Percentiles rank a stretch among this genome's conserved stretches.
phyloP scores from a whole-genome alignment of 129 eudicot species.

The Escallonia rubra region DNA sequence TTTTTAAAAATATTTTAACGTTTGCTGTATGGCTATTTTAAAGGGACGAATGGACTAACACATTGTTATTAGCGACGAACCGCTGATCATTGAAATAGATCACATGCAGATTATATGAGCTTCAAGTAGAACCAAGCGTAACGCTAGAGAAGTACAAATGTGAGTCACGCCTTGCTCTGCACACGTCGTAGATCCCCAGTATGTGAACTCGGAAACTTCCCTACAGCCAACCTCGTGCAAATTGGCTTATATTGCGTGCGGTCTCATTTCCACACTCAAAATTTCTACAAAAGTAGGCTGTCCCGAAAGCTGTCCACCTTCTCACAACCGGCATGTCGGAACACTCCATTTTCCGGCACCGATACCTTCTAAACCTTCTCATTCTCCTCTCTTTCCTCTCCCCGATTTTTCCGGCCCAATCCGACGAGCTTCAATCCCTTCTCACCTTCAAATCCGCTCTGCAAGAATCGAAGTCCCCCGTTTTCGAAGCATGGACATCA shows the following conservation, averaged over 20 bases:
- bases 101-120: too few species aligned
- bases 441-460: constrained; percentile 46
- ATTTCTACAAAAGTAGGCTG: constrained; percentile 11
- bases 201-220: too few species aligned
- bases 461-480: constrained; percentile 17
- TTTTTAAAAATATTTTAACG: too few species aligned
- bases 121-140: too few species aligned
- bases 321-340: constrained; percentile 31
- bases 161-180: too few species aligned
- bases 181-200: too few species aligned
- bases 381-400: constrained; percentile 14
- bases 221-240: not conserved
- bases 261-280: constrained; percentile 12
- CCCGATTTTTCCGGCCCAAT: constrained; percentile 17
- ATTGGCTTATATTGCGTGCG: not conserved
- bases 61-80: too few species aligned
- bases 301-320: not conserved
- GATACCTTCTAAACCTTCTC: constrained; percentile 1
- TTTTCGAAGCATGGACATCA: constrained; percentile 38
- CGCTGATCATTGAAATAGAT: too few species aligned
- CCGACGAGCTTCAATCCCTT: constrained; percentile 37
- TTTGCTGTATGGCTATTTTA: too few species aligned
- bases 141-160: too few species aligned
- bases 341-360: constrained; percentile 18
- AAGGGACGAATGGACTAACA: too few species aligned